phyloP scores from a whole-genome alignment of 768 basidiomycete genomes.

The Candolleomyces aberdarensis region DNA sequence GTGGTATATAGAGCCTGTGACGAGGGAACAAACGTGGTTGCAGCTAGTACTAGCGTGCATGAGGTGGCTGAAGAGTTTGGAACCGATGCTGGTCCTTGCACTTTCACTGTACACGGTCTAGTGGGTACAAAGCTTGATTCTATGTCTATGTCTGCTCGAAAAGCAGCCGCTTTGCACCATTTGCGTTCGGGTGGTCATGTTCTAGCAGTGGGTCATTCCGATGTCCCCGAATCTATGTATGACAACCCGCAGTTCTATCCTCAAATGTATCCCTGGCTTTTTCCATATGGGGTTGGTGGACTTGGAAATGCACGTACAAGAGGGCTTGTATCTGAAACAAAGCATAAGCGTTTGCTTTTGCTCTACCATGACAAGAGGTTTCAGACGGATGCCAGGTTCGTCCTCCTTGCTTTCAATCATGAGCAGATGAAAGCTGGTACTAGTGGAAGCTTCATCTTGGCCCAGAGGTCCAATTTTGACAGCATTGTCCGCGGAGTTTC shows the following conservation, averaged over 20 bases:
- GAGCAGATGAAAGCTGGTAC: constrained; percentile 24
- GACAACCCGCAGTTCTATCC: not conserved
- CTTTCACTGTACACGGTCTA: not conserved
- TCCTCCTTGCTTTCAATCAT: constrained; percentile 29
- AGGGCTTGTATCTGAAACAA: constrained; percentile 12
- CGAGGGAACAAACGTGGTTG: too few relatives aligned
- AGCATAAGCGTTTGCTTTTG: constrained; percentile 23
- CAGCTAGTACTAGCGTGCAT: constrained; percentile 9
- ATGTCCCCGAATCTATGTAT: not conserved
- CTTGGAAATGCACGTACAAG: not conserved
- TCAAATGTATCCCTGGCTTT: constrained; percentile 3
- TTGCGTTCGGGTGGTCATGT: not conserved
- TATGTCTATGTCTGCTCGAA: not conserved
- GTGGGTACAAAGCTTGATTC: not conserved
- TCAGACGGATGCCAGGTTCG: constrained; percentile 28
- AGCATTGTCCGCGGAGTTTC: constrained; percentile 11
- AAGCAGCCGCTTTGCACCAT: not conserved
- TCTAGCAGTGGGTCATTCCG: not conserved
- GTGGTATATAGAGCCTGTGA: too few relatives aligned
- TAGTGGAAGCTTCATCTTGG: constrained; percentile 10
- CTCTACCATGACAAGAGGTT: constrained; percentile 36
- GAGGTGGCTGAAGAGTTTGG: constrained; percentile 21
- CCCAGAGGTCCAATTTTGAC: constrained; percentile 13
- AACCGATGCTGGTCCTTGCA: not conserved
- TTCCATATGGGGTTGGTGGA: constrained; percentile 10